Base-by-base conservation (phyloP, 192 early-diverging fungal species). In the Thoreauomyces humboldtii region DNA sequence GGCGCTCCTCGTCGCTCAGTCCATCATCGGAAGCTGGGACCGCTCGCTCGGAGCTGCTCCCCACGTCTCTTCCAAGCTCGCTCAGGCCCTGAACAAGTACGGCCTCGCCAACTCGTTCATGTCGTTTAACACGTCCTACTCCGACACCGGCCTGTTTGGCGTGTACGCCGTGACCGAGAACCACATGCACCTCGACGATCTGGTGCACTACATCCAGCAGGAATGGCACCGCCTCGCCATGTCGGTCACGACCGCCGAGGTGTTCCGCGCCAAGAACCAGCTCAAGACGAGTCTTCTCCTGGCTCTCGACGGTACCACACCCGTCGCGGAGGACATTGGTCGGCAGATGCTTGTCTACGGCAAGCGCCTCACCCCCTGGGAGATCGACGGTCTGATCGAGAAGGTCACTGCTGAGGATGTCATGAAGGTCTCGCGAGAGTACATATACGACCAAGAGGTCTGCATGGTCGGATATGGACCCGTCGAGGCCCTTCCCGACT, bases 61-160 rank as follows among this genome's bases (percentile, higher is more conserved):
- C 59, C 89, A 96, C 78, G 79, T 90, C 59, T 89, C 87, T 43
- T 94, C 94, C 46, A 82, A 89, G 46, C 80, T 98, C 61, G 91
- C 95, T 43, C 81, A 87, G 72, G 80, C 90, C 45, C 79, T 98
- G 56, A 77, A 86, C 75, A 81, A 93, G 78, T 74, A 89, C 78
- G 36, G 65, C 48, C 81, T 98, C 58, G 96, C 94, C 71, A 98
- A 95, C 82, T 95, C 92, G 52, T 98, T 95, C 88, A 93, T 96
- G 92, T 90, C 94, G 51, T 98, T 98, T 86, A 97, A 98, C 84
- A 98, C 96, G 25, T 94, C 93, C 17, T 98, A 98, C 86, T 88
- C 88, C 38, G 96, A 98, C 77, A 97, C 94, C 22, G 96, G 96
- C 41, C 82, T 98, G 47, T 98, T 92, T 81, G 96, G 96, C 59